phyloP scores from a whole-genome alignment of 768 basidiomycete species.

The Hypholoma sublateritium region DNA sequence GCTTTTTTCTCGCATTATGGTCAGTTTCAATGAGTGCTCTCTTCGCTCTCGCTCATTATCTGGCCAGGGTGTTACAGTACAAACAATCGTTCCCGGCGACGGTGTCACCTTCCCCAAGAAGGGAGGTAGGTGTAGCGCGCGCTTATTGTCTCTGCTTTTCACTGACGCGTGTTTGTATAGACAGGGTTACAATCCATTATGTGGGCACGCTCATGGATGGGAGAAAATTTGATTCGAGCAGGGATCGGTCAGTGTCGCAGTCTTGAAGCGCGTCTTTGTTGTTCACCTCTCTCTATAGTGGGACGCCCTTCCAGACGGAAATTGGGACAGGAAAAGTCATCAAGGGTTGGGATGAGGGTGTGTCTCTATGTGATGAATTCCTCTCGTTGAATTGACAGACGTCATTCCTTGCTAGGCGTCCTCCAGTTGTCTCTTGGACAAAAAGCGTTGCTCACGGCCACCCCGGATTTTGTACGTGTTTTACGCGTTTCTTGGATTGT shows the following conservation, averaged over 20 bases:
- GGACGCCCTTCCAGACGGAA: slow-evolving; percentile 58
- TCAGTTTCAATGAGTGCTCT: slow-evolving; percentile 9
- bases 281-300: slow-evolving; percentile 35
- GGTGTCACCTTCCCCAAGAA: slow-evolving; percentile 60
- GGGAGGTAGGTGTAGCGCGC: slow-evolving; percentile 55
- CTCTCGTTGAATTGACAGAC: slow-evolving; percentile 18
- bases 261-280: not conserved
- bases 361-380: slow-evolving; percentile 15
- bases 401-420: slow-evolving; percentile 50
- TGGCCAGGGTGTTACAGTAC: slow-evolving; percentile 68
- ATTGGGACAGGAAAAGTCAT: slow-evolving; percentile 86
- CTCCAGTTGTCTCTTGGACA: slow-evolving; percentile 73
- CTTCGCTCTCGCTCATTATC: not conserved
- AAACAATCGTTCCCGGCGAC: slow-evolving; percentile 61
- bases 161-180: slow-evolving; percentile 34
- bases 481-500: slow-evolving; percentile 6
- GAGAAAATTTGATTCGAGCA: slow-evolving; percentile 70
- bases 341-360: slow-evolving; percentile 91
- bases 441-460: slow-evolving; percentile 65
- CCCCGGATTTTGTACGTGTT: slow-evolving; percentile 75
- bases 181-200: slow-evolving; percentile 77
- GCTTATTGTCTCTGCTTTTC: slow-evolving; percentile 17
- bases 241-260: slow-evolving; percentile 58
- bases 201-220: slow-evolving; percentile 70
- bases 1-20: slow-evolving; percentile 15